Evolutionary conservation across 2,329 filamentous ascomycete genomes (phyloP).

Genomic region (Phaeosphaeriaceae sp.): DNA sequence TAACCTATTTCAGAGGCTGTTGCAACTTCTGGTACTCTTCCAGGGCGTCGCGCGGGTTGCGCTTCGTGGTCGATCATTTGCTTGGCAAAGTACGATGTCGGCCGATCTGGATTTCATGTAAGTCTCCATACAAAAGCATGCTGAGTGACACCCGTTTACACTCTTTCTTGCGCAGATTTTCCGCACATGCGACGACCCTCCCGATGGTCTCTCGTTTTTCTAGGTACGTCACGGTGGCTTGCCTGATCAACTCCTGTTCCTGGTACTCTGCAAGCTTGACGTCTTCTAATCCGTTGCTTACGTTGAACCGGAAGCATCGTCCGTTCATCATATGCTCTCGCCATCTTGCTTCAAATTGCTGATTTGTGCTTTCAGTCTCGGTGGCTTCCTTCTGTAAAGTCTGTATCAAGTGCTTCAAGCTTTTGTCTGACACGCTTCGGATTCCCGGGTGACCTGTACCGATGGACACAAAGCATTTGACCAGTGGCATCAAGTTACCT

Average conservation of each 20-base stretch:
- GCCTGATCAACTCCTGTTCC: conserved; percentile 10
- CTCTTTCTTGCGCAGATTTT: conserved; percentile 13
- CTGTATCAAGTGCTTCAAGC: conserved; percentile 16
- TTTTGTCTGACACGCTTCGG: conserved; percentile 7
- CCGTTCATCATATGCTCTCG: conserved; percentile 1
- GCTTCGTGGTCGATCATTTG: background rate
- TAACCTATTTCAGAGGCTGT: background rate
- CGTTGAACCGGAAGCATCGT: conserved; percentile 46
- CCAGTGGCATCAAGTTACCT: conserved; percentile 6
- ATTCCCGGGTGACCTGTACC: conserved; percentile 14
- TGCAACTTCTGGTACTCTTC: background rate
- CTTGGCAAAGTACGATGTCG: background rate
- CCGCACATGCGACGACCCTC: conserved; percentile 13
- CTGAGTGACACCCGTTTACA: background rate
- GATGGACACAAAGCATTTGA: conserved; percentile 23
- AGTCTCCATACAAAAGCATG: background rate
- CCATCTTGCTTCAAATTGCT: conserved; percentile 21
- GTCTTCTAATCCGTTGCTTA: conserved; percentile 38
- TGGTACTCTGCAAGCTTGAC: conserved; percentile 23
- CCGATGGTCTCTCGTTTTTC: conserved; percentile 9
- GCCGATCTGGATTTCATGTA: background rate
- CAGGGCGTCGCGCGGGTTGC: background rate
- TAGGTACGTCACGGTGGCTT: conserved; percentile 15
- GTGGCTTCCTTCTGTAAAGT: conserved; percentile 34
- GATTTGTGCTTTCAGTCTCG: conserved; percentile 38